These are phyloP conservation scores for Rosa chinensis DNA, from an alignment of 306 rosid species.

Conservation along the genomic window DNA sequence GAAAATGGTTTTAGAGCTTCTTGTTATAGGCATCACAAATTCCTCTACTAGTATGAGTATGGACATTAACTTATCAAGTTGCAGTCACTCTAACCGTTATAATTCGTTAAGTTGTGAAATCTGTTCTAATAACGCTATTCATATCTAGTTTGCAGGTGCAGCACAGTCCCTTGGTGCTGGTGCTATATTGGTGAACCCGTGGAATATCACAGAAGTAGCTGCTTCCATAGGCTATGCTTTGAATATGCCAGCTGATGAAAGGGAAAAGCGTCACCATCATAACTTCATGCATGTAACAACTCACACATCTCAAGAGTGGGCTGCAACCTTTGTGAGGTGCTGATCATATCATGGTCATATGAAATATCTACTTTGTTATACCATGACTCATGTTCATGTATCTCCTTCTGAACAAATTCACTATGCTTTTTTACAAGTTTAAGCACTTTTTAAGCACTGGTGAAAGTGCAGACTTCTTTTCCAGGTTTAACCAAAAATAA, in stretches of 20 bases:
- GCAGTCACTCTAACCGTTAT: background rate
- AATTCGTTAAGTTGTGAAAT: background rate
- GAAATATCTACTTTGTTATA: background rate
- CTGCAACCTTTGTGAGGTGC: constrained; percentile 96
- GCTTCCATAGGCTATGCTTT: constrained; percentile 88
- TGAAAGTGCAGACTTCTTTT: background rate
- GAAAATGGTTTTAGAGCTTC: background rate
- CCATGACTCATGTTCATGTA: background rate
- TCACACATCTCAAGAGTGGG: constrained; percentile 99
- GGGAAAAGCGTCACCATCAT: constrained; percentile 89
- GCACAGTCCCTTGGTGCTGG: constrained; percentile 99
- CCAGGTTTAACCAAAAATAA: constrained; percentile 3
- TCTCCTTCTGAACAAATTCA: constrained; percentile 4
- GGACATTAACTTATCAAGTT: constrained; percentile 3
- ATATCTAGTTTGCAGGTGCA: constrained; percentile 91
- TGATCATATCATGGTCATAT: constrained; percentile 21
- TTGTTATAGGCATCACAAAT: background rate
- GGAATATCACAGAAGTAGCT: constrained; percentile 94
- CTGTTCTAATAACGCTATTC: constrained; percentile 21
- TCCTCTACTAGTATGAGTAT: background rate
- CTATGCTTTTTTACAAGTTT: background rate
- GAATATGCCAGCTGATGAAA: constrained; percentile 88
- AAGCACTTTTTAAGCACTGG: background rate
- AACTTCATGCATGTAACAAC: constrained; percentile 91
- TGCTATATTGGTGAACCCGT: constrained; percentile 92